A percentile compares a stretch with the other conserved stretches of the same genome.
These are phyloP conservation scores for Stagonosporopsis cucurbitacearum DNA, from an alignment of 2,329 filamentous ascomycete genomes.

Conservation along the genomic window DNA sequence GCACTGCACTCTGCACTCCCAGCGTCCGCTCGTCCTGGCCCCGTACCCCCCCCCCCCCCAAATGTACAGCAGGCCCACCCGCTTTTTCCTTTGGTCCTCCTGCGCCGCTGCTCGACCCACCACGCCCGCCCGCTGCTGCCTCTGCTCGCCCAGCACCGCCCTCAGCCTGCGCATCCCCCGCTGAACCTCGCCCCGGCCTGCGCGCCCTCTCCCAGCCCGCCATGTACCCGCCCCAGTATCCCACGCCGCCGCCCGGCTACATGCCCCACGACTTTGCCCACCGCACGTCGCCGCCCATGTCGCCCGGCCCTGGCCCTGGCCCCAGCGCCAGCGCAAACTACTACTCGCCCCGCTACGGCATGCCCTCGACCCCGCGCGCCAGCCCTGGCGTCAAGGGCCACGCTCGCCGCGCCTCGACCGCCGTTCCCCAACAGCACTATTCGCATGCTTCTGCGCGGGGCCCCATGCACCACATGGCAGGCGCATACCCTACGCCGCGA, in stretches of 20 bases:
- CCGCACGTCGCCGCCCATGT: constrained; percentile 50
- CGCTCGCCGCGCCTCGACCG: constrained; percentile 63
- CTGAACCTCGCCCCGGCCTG: constrained; percentile 45
- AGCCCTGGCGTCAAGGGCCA: constrained; percentile 58
- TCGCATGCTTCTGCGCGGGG: constrained; percentile 46
- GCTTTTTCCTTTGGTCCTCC: constrained; percentile 37
- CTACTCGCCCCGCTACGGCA: constrained; percentile 61
- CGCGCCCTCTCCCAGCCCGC: constrained; percentile 22
- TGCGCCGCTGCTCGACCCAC: constrained; percentile 42
- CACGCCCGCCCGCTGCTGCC: constrained; percentile 28
- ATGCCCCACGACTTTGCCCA: constrained; percentile 47
- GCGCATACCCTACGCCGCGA: constrained; percentile 58
- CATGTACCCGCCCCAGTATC: constrained; percentile 44
- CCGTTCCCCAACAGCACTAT: constrained; percentile 53
- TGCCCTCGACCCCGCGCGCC: constrained; percentile 53
- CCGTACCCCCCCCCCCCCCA: constrained; percentile 21
- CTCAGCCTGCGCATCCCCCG: constrained; percentile 41
- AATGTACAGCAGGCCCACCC: constrained; percentile 48
- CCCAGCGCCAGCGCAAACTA: constrained; percentile 53
- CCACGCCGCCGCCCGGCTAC: constrained; percentile 46
- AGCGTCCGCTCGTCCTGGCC: constrained; percentile 21
- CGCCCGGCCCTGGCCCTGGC: constrained; percentile 54
- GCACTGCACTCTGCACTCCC: constrained; percentile 14
- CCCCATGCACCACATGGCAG: constrained; percentile 52
- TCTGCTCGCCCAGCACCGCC: constrained; percentile 31